A percentile compares a stretch with the other conserved stretches of the same genome.
These are phyloP conservation scores for Colletotrichum echinochloae DNA, from an alignment of 2,329 filamentous ascomycete genomes.

Conservation along the genomic window DNA sequence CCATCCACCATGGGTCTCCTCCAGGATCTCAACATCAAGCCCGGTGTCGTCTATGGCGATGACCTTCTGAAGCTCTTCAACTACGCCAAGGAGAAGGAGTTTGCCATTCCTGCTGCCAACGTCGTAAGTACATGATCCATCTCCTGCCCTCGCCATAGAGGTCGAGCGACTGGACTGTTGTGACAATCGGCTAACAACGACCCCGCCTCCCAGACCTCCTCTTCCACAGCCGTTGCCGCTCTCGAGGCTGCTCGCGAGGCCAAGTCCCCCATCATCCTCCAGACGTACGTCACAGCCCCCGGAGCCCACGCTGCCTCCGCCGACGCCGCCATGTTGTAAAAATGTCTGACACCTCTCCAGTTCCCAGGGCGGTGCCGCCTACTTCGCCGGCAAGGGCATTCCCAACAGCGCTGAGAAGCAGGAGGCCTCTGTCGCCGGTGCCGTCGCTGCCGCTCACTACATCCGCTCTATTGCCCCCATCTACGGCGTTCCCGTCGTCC, in stretches of 20 bases:
- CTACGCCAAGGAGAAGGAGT: slow-evolving; percentile 88
- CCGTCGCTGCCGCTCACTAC: slow-evolving; percentile 91
- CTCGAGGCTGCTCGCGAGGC: slow-evolving; percentile 95
- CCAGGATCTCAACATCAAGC: slow-evolving; percentile 62
- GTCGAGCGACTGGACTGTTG: slow-evolving; percentile 3
- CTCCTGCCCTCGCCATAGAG: neutral
- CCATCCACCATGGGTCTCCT: slow-evolving; percentile 48
- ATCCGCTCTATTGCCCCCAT: slow-evolving; percentile 87
- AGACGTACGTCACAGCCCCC: slow-evolving; percentile 63
- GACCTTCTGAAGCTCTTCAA: slow-evolving; percentile 79
- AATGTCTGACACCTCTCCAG: slow-evolving; percentile 28
- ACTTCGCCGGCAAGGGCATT: slow-evolving; percentile 92
- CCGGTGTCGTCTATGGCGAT: slow-evolving; percentile 66
- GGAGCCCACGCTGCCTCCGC: neutral
- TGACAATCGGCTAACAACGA: slow-evolving; percentile 32
- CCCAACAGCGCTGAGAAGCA: slow-evolving; percentile 79
- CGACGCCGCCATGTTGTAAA: too few species aligned
- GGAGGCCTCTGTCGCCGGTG: slow-evolving; percentile 87
- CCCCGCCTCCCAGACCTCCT: slow-evolving; percentile 68
- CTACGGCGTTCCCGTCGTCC: slow-evolving; percentile 91
- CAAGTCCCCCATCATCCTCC: slow-evolving; percentile 92
- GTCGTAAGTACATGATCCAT: slow-evolving; percentile 58
- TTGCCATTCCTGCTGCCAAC: slow-evolving; percentile 92
- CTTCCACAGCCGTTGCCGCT: slow-evolving; percentile 83
- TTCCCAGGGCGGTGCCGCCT: slow-evolving; percentile 93